Base-by-base conservation (phyloP, 2,329 filamentous ascomycete species). In the Leptographium radiaticola region DNA sequence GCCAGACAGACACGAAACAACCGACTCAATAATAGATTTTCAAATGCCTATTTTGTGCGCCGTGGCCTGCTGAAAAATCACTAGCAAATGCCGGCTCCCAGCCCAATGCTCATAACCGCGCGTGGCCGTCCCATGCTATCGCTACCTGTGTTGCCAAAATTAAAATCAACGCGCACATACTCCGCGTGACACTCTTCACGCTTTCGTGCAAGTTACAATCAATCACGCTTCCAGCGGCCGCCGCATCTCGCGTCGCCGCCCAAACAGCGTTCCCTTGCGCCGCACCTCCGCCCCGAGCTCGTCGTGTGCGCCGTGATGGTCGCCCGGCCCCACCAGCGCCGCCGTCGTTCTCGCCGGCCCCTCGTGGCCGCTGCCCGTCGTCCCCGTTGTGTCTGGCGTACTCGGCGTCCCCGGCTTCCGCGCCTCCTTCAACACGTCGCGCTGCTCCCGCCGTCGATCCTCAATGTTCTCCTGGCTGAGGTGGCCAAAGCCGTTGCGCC, bases 401-500 rank as follows among this genome's bases (percentile, higher is more conserved):
- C 25, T 25, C 25, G 25, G 25, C 25, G 25, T 25, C 1, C 59
- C 60, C n/a, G 61, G 61, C 55, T 75, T 73, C 50, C 70, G 67
- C 56, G 74, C 74, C 10, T 70, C 70, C 60, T 74, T 75, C 49
- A 73, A 66, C 36, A 65, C 65, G 42, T 76, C 73, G 49, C 84
- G 77, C 50, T 87, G 77, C 63, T 89, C 83, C 48, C 80, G 75
- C 49, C 91, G 75, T 57, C 86, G 79, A 60, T 83, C 78, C 60
- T 96, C 89, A 56, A 96, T 87, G 6, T 81, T 79, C 16, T 85
- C 84, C 66, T 95, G 89, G 62, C 83, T 89, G 18, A 96, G 73
- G 62, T 89, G 84, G 8, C 83, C 85, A 60, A 91, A 89, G 6
- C 87, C 87, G 63, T 89, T 87, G 49, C 85, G 80, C 44, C 87